Evolutionary conservation across 352 stramenopile genomes (phyloP), one percentile per base, ranked within the genome.

Genomic region (Aphanomyces cochlioides): DNA sequence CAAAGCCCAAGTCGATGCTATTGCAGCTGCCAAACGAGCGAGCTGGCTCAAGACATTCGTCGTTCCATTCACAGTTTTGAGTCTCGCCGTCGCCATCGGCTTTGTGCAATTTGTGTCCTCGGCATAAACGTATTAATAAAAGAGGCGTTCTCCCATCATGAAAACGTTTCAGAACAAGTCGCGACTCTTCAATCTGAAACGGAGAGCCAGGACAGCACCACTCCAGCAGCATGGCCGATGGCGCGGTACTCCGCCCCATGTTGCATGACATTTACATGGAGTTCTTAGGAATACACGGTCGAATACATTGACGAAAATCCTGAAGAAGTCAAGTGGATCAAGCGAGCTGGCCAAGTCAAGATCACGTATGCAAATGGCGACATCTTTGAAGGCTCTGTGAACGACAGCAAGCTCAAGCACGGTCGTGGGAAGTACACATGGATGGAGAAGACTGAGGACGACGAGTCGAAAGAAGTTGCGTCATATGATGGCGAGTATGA

Each of bases 351-450:
- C 21, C 77, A 89, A 40, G 89, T 94, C 66, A 88, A 87, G 67
- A 92, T 97, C 73, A 89, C 84, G 28, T 98, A 98, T 73, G 70
- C 84, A 7, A 96, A 96, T 66, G 89, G 92, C 54, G 87, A 93
- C 71, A 93, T 84, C n/a, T 98, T 94, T 67, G 92, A 96, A 81
- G 92, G 91, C 19, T 75, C 75, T 1, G 92, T 97, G 54, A 87
- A 89, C 45, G 73, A 73, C 7, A 79, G 94, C 19, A 80, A 78
- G 38, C 73, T 90, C 45, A 97, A 96, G 74, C 86, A 97, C 40
- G 92, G 91, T 0, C 73, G 83, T 10, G 89, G 88, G 12, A 96
- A 90, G 63, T 98, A 96, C 76, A 90, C 79, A 1, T 98, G 91
- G 92, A 87, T 85, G 38, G 76, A 87, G 66, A 80, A 79, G 38